These are phyloP conservation scores for Epichloe hybrida DNA, from an alignment of 2,329 filamentous ascomycete genomes.

Conservation along the genomic window DNA sequence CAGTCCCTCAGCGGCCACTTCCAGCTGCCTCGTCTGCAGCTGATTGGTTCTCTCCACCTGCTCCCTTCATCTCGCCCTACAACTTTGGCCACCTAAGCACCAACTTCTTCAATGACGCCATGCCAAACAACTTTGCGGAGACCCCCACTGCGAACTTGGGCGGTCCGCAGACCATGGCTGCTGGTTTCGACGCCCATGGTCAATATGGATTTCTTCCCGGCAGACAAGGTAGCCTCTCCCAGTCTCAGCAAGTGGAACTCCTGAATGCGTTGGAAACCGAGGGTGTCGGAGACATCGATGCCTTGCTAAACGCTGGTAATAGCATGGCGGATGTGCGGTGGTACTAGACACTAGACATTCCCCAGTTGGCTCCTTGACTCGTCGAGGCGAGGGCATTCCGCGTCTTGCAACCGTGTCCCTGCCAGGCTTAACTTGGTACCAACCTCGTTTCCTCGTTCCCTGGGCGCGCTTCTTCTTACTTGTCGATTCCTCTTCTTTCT, in stretches of 20 bases:
- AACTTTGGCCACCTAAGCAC: slow-evolving; percentile 29
- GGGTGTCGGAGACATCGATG: slow-evolving; percentile 48
- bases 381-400: too few relatives aligned
- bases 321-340: slow-evolving; percentile 18
- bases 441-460: background rate
- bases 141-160: slow-evolving; percentile 18
- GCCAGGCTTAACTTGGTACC: background rate
- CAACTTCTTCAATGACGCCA: slow-evolving; percentile 28
- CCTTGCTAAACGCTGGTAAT: slow-evolving; percentile 34
- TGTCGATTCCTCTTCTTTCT: too few relatives aligned
- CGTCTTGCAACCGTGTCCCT: background rate
- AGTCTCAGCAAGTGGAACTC: slow-evolving; percentile 70
- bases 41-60: slow-evolving; percentile 41
- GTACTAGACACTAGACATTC: slow-evolving; percentile 13
- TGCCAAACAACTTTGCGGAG: slow-evolving; percentile 17
- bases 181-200: slow-evolving; percentile 10
- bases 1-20: slow-evolving; percentile 29
- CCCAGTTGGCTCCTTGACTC: background rate
- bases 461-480: too few relatives aligned
- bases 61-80: slow-evolving; percentile 40
- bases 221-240: slow-evolving; percentile 57
- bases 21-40: slow-evolving; percentile 27
- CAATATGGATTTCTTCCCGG: slow-evolving; percentile 27
- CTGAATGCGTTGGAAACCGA: slow-evolving; percentile 68
- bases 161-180: slow-evolving; percentile 16